These are phyloP conservation scores for Dactylellina parvicollis DNA, from an alignment of 2,329 filamentous ascomycete species.

Conservation along the genomic window DNA sequence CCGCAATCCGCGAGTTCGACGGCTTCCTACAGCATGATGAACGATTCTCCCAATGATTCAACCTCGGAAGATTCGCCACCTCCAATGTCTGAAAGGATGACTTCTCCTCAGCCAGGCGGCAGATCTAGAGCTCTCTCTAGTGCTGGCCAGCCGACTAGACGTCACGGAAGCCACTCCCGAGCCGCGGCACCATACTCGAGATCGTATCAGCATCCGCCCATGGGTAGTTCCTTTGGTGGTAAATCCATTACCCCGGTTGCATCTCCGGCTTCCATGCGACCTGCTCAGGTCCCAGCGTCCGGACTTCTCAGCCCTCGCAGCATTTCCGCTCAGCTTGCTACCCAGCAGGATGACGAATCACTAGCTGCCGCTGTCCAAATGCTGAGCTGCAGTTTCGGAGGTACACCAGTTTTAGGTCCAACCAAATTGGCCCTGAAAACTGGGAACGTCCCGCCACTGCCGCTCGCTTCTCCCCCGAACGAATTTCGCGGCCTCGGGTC, in stretches of 20 bases:
- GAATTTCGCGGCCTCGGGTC: conserved; percentile 68
- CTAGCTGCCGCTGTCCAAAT: conserved; percentile 89
- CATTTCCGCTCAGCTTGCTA: conserved; percentile 62
- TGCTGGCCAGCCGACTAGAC: conserved; percentile 55
- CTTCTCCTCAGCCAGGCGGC: conserved; percentile 62
- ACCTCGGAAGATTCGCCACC: conserved; percentile 95
- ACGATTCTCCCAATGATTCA: conserved; percentile 71
- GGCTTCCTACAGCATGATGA: conserved; percentile 56
- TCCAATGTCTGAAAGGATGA: conserved; percentile 75
- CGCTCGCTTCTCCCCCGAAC: conserved; percentile 76
- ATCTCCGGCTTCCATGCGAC: conserved; percentile 65
- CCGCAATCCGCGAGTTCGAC: conserved; percentile 68
- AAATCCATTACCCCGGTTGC: conserved; percentile 65
- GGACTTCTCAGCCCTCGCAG: conserved; percentile 45
- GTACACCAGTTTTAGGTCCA: conserved; percentile 73
- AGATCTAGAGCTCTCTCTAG: conserved; percentile 61
- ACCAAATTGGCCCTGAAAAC: conserved; percentile 72
- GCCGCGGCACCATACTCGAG: conserved; percentile 53
- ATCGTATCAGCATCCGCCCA: conserved; percentile 50
- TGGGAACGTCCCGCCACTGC: conserved; percentile 87
- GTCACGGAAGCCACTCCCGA: conserved; percentile 56
- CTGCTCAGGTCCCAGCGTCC: conserved; percentile 55
- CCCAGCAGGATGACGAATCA: conserved; percentile 84
- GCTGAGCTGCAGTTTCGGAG: conserved; percentile 89
- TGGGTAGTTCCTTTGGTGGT: conserved; percentile 50